phyloP scores from a whole-genome alignment of 2,329 filamentous ascomycete genomes.

The Coleophoma eucalyptorum region DNA sequence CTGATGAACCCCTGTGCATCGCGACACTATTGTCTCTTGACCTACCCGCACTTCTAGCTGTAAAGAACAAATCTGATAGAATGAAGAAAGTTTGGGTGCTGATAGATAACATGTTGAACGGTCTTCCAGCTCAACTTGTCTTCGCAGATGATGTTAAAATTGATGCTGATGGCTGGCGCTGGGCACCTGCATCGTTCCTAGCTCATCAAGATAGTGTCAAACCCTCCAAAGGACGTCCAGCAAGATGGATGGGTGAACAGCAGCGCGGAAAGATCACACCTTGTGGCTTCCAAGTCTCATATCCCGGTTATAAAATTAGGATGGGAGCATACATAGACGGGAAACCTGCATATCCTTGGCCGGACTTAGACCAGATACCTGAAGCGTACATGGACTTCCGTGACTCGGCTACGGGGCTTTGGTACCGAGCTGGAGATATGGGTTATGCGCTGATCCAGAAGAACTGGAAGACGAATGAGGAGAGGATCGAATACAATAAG shows the following conservation, averaged over 20 bases:
- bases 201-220: not conserved
- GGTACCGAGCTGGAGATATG: constrained; percentile 4
- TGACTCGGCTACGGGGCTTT: not conserved
- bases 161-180: constrained; percentile 19
- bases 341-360: no score
- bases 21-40: constrained; percentile 23
- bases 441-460: not conserved
- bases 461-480: constrained; percentile 5
- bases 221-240: no score
- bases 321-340: no score
- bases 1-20: constrained; percentile 27
- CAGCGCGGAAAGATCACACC: no score
- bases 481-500: constrained; percentile 5
- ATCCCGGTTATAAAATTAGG: no score
- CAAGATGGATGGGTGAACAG: not conserved
- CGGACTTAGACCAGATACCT: not conserved
- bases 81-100: constrained; percentile 23
- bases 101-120: constrained; percentile 9
- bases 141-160: constrained; percentile 21
- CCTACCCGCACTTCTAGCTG: constrained; percentile 10
- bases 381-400: constrained; percentile 6
- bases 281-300: no score
- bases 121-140: constrained; percentile 17
- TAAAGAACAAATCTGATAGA: constrained; percentile 9
- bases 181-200: constrained; percentile 18